Evolutionary conservation across 2,329 filamentous ascomycete genomes (phyloP), one percentile per base, ranked within the genome.

Genomic region (Cercospora canescens): DNA sequence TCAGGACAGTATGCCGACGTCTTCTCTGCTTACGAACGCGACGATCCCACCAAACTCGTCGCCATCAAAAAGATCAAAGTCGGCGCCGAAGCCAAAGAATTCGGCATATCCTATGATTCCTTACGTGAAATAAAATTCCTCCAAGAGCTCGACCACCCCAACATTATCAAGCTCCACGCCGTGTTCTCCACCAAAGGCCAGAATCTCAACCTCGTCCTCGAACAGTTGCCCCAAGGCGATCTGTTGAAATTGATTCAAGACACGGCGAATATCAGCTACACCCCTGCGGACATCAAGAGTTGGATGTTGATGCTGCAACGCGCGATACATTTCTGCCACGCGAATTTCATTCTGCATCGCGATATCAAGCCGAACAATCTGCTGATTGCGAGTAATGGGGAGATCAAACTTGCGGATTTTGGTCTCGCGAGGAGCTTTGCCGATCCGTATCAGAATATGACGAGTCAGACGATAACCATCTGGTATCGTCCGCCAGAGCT

Each of bases 361-460:
- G 95, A 99, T 83, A 98, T 99, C 84, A 99, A 99, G 81, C 94
- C 94, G 56, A 98, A 98, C 86, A 99, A 99, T 82, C 83, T 98
- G 80, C 85, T 99, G 66, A 96, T 99, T 73, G 93, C 93, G 24
- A 91, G 92, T 48, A 92, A 97, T 76, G 94, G 95, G 57, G 92
- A 94, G 75, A 88, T 99, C 76, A 98, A 98, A 79, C 87, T 99
- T 59, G 95, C 94, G 37, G 95, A 99, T 90, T 99, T 99, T 74
- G 95, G 95, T 85, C 88, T 99, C 35, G 95, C 95, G 6, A 86
- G 95, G 69, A 88, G 86, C 67, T 97, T 97, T 78, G 90, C 93
- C 7, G 95, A 99, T 78, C 94, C 95, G 0, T 92, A 93, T 74
- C 72, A 74, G 34, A 86, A 86, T 72, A 99, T 99, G 95, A 97